Evolutionary conservation across 2,329 filamentous ascomycete genomes (phyloP), one percentile per base, ranked within the genome.

Genomic region (Acrocalymma vagum): DNA sequence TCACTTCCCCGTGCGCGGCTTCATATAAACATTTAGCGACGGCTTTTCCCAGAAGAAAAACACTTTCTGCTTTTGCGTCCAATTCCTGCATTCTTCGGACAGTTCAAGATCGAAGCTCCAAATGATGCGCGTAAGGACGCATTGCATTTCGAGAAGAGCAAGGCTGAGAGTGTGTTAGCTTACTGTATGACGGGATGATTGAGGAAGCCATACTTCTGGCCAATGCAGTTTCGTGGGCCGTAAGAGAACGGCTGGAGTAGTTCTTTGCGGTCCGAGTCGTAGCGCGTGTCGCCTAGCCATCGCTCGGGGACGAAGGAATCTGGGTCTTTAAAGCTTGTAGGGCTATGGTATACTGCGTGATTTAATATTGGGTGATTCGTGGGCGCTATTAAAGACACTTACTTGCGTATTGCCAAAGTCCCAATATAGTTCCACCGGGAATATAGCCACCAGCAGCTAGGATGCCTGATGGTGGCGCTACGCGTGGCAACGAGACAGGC

Each of bases 391-490:
- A 11, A 18, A 27, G 21, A 23, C 2, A 33, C 53, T 42, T 38
- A 56, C 53, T 9, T n/a, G n/a, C n/a, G n/a, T n/a, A n/a, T n/a
- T n/a, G n/a, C n/a, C n/a, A n/a, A n/a, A n/a, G n/a, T n/a, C n/a
- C n/a, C n/a, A n/a, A n/a, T n/a, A n/a, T n/a, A n/a, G n/a, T n/a
- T n/a, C n/a, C n/a, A n/a, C n/a, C n/a, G n/a, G 69, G 67, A 20
- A 73, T 48, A 29, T 34, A 60, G 7, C 59, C 8, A 3, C 63
- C 70, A 38, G 60, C 57, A 11, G 73, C 56, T 1, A 58, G 26
- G 4, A 55, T 50, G 5, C 70, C 71, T 5, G 50, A 56, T 1
- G 28, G 11, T 28, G 38, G 67, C 6, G 68, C 61, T 6, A 57
- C 16, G 7, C 65, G 52, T 2, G 69, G 61, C n/a, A 65, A 38